Evolutionary conservation across 495 filamentous ascomycete genomes (phyloP), one percentile per base, ranked within the genome.

Genomic region (Penicillium macrosclerotiorum): DNA sequence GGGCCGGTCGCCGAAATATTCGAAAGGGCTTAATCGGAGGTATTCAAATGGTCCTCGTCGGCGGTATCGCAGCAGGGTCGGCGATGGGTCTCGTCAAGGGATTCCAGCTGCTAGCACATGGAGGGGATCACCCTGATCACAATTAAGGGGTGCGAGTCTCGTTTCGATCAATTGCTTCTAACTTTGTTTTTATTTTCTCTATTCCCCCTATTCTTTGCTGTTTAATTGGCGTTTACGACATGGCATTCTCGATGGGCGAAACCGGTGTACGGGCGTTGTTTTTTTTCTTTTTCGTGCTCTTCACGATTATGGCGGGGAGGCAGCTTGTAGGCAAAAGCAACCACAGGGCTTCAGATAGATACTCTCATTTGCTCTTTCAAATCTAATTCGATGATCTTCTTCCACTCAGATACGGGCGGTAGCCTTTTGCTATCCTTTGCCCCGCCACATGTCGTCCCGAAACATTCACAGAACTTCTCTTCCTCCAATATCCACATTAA

Each of bases 31-130:
- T 73, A 7, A 49, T 69, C 27, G 72, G 69, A 2, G 84, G 82
- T 0, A 34, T 81, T 11, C 75, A 84, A 44, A 89, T 88, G 84
- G 76, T 86, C 13, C 42, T 81, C 16, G 69, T 88, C 12, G 85
- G 84, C 13, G 80, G 81, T 16, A 55, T 85, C 39, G 84, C 85
- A 11, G 84, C 84, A 0, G 72, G 74, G 1, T 82, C 78, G 11
- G 82, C 83, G 0, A 84, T 87, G 66, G 71, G 81, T 12, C 77
- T 83, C 51, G 81, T 88, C 16, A 82, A 73, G 43, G 67, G 70
- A 3, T 77, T 86, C 49, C 67, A 71, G 45, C 39, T 67, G 52
- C 26, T 71, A 36, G 69, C 69, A 6, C 39, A 54, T 49, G 29
- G 39, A n/a, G 7, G 36, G 8, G 48, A 42, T 17, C 34, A 57